These are phyloP conservation scores for Colletotrichum zoysiae DNA, from an alignment of 2,329 filamentous ascomycete genomes.

Conservation along the genomic window DNA sequence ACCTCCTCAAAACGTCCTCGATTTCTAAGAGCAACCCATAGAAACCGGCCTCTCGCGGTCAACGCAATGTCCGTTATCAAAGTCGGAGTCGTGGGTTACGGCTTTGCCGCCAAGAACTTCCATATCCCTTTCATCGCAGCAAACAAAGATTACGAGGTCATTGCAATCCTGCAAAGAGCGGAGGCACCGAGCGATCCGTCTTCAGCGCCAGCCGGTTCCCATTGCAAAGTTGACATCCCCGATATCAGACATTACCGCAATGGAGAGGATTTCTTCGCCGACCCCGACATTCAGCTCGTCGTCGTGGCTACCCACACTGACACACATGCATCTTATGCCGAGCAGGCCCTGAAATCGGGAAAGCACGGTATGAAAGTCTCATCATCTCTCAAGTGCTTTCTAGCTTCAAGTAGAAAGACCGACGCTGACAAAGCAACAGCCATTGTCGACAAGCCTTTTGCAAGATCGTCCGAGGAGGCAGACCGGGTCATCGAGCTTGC, in stretches of 20 bases:
- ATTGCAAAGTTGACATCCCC: constrained; percentile 64
- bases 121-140: constrained; percentile 64
- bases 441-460: constrained; percentile 76
- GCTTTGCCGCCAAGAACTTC: constrained; percentile 61
- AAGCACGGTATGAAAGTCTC: constrained; percentile 62
- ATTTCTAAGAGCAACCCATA: too few species aligned
- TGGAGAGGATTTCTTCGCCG: constrained; percentile 69
- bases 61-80: constrained; percentile 52
- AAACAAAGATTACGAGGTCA: constrained; percentile 59
- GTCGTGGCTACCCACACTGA: constrained; percentile 68
- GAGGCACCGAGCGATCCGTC: constrained; percentile 50
- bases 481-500: constrained; percentile 64
- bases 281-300: constrained; percentile 70
- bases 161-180: constrained; percentile 63
- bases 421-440: constrained; percentile 51
- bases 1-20: rapidly evolving
- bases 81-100: constrained; percentile 64
- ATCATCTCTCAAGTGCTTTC: not conserved
- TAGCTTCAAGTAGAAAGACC: not conserved
- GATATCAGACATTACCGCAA: constrained; percentile 68
- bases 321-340: constrained; percentile 65
- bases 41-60: not conserved
- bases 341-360: constrained; percentile 67
- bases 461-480: constrained; percentile 68
- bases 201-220: constrained; percentile 50